Conservation (phyloP, 148 eudicot species). For the Spergularia bocconei region DNA sequence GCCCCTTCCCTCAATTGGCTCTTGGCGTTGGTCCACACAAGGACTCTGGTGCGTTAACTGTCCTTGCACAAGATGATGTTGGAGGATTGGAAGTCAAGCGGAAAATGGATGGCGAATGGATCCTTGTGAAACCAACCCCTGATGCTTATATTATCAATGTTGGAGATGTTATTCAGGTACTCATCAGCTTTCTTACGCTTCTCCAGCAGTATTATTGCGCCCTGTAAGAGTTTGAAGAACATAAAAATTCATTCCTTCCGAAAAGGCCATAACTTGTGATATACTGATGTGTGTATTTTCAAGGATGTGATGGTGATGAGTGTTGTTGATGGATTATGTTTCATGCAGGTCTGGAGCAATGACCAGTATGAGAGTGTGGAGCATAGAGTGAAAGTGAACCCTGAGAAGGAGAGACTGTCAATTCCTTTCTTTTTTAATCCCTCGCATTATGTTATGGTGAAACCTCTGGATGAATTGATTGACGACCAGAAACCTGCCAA, state of each 20-base stretch:
- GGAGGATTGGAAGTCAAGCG: slow-evolving; percentile 80
- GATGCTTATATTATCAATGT: slow-evolving; percentile 69
- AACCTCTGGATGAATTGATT: slow-evolving; percentile 49
- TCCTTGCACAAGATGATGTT: slow-evolving; percentile 74
- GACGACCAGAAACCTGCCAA: slow-evolving; percentile 38
- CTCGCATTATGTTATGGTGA: slow-evolving; percentile 41
- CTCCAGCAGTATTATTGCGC: neutral
- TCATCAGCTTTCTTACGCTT: neutral
- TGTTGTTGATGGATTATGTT: neutral
- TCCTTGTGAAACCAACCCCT: slow-evolving; percentile 57
- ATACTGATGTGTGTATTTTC: no score
- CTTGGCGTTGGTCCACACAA: slow-evolving; percentile 79
- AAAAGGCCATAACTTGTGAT: neutral
- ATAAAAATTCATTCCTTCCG: neutral
- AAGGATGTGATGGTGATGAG: neutral
- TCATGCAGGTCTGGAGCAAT: slow-evolving; percentile 63
- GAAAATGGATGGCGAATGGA: slow-evolving; percentile 71
- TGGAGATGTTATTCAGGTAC: slow-evolving; percentile 79
- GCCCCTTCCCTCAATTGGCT: slow-evolving; percentile 66
- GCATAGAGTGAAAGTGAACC: slow-evolving; percentile 58
- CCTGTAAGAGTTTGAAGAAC: neutral
- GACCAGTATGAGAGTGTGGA: slow-evolving; percentile 63
- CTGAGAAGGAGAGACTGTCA: slow-evolving; percentile 49
- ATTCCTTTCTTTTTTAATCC: slow-evolving; percentile 55
- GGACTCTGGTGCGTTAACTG: slow-evolving; percentile 67